Conservation (phyloP, 495 filamentous ascomycete genomes). For the Daldinia childiae region DNA sequence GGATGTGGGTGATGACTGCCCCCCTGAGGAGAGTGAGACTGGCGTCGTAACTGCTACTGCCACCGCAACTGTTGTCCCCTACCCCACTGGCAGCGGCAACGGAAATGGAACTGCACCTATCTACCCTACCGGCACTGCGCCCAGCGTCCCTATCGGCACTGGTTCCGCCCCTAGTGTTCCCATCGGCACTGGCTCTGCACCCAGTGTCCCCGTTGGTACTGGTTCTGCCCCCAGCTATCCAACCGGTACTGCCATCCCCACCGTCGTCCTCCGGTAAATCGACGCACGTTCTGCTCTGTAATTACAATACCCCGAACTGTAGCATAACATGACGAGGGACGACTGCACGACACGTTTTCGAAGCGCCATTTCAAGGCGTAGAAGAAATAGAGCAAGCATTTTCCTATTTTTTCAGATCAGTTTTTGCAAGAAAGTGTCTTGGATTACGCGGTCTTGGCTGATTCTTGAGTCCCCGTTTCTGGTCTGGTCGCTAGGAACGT, state of each 20-base stretch:
- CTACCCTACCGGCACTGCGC: slow-evolving; percentile 10
- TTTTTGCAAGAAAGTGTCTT: slow-evolving; percentile 12
- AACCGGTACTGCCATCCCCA: slow-evolving; percentile 24
- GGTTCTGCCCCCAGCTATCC: neutral
- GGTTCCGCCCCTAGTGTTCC: neutral
- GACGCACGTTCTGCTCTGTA: slow-evolving; percentile 10
- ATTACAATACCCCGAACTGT: slow-evolving; percentile 23
- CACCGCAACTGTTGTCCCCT: slow-evolving; percentile 47
- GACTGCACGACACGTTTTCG: slow-evolving; percentile 25
- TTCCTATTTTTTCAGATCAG: slow-evolving; percentile 16
- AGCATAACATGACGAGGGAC: slow-evolving; percentile 36
- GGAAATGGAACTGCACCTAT: slow-evolving; percentile 39
- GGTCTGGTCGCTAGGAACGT: slow-evolving; percentile 30
- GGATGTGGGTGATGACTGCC: slow-evolving; percentile 12
- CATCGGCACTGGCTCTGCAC: neutral
- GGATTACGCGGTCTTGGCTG: slow-evolving; percentile 17
- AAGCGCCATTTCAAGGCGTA: neutral
- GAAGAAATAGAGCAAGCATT: slow-evolving; percentile 4
- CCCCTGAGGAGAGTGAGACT: slow-evolving; percentile 41
- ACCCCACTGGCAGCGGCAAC: slow-evolving; percentile 38
- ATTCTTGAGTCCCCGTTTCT: neutral
- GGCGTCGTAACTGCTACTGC: slow-evolving; percentile 43
- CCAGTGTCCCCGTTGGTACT: neutral
- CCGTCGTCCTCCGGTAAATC: slow-evolving; percentile 29
- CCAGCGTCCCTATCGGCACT: neutral